Conservation (phyloP, 768 basidiomycete species). For the Tephrocybe rancida region DNA sequence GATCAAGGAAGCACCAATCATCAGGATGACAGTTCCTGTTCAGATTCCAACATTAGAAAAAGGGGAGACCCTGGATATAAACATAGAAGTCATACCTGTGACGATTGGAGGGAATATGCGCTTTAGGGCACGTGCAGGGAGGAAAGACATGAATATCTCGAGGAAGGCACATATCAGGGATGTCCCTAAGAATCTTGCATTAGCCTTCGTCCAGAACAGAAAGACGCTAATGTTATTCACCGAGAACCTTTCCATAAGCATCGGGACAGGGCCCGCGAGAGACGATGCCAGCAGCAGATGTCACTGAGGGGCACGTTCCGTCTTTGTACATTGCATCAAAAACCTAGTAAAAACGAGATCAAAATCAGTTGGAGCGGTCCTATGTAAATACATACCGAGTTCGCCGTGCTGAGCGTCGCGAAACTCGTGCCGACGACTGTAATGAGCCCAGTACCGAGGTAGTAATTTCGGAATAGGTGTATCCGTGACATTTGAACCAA, state of each 20-base stretch:
- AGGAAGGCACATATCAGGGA: slow-evolving; percentile 78
- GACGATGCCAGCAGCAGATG: slow-evolving; percentile 57
- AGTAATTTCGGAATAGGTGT: slow-evolving; percentile 61
- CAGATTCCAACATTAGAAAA: not conserved
- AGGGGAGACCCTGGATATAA: not conserved
- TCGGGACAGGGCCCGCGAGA: slow-evolving; percentile 70
- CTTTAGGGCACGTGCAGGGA: slow-evolving; percentile 63
- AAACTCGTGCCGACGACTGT: slow-evolving; percentile 85
- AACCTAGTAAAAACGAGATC: slow-evolving; percentile 42
- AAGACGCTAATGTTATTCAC: slow-evolving; percentile 33
- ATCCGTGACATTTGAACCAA: slow-evolving; percentile 79
- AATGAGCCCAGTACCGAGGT: slow-evolving; percentile 79
- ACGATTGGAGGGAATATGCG: slow-evolving; percentile 81
- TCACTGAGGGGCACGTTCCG: slow-evolving; percentile 72
- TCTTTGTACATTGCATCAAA: slow-evolving; percentile 78
- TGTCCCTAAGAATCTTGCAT: slow-evolving; percentile 48
- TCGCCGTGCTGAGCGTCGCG: slow-evolving; percentile 74
- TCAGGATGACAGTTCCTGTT: slow-evolving; percentile 72
- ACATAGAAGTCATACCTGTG: slow-evolving; percentile 46
- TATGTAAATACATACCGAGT: slow-evolving; percentile 46
- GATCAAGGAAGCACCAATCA: slow-evolving; percentile 80
- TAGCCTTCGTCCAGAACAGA: not conserved
- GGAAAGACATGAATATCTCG: slow-evolving; percentile 78
- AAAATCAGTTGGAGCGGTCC: not conserved
- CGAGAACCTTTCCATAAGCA: slow-evolving; percentile 78